Conservation (phyloP, 345 rosid species). For the Iberis pinnata region DNA sequence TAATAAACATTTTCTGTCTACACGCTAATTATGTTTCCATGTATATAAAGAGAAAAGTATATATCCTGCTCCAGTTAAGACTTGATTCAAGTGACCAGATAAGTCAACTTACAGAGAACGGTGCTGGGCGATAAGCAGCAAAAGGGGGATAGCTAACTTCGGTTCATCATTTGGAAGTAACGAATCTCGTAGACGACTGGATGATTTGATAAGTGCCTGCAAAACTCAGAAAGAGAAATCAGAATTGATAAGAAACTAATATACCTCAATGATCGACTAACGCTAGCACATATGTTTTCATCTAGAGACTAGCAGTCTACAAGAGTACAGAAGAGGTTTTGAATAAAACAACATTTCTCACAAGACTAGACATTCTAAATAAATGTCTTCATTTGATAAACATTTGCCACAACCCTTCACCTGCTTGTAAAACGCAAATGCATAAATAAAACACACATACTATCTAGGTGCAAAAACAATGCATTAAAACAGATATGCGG, state of each 20-base stretch:
- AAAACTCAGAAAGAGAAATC: slow-evolving; percentile 17
- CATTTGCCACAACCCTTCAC: not conserved
- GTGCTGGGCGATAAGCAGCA: slow-evolving; percentile 90
- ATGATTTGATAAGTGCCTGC: slow-evolving; percentile 95
- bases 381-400: not conserved
- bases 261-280: slow-evolving; percentile 2
- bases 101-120: slow-evolving; percentile 74
- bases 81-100: slow-evolving; percentile 4
- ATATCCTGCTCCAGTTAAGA: slow-evolving; percentile 10
- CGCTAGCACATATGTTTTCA: slow-evolving; percentile 13
- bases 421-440: slow-evolving; percentile 4
- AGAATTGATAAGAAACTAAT: not conserved
- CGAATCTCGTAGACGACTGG: slow-evolving; percentile 84
- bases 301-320: slow-evolving; percentile 12
- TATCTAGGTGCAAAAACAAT: slow-evolving; percentile 1
- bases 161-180: slow-evolving; percentile 93
- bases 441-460: slow-evolving; percentile 1
- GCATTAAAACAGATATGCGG: not conserved
- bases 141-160: slow-evolving; percentile 80
- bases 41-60: slow-evolving; percentile 9
- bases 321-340: slow-evolving; percentile 9
- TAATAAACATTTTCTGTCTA: slow-evolving; percentile 6
- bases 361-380: slow-evolving; percentile 4
- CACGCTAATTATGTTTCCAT: slow-evolving; percentile 9
- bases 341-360: not conserved